A percentile compares a stretch with the other conserved stretches of the same genome.
These are phyloP conservation scores for Solanum boliviense DNA, from an alignment of 257 asterid species.

Conservation along the genomic window DNA sequence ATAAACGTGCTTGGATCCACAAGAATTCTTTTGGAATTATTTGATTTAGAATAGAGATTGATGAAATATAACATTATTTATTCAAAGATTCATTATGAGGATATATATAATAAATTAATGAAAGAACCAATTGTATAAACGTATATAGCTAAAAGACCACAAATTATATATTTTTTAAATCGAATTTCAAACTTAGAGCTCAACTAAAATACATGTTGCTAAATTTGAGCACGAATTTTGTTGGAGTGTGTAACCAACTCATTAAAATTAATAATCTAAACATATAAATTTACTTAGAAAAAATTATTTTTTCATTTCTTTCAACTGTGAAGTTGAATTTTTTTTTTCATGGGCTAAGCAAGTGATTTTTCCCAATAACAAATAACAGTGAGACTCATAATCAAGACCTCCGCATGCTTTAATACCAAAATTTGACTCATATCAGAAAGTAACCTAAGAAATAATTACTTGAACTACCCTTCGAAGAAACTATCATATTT, in stretches of 20 bases:
- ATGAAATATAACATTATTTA: not conserved
- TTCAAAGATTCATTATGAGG: not conserved
- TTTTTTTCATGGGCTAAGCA: not conserved
- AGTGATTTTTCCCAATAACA: not conserved
- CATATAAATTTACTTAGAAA: not conserved
- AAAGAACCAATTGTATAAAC: not conserved
- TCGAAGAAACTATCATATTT: not conserved
- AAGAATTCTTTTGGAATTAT: not conserved
- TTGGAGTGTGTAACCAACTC: not conserved
- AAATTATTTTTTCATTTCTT: fast-evolving
- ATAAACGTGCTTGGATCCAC: not conserved
- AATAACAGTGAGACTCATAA: not conserved
- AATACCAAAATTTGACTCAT: not conserved
- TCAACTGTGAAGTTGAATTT: fast-evolving
- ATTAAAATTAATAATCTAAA: not conserved
- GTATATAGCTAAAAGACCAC: not conserved
- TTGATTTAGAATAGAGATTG: not conserved
- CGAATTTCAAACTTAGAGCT: not conserved
- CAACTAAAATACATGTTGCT: not conserved
- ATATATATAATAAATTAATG: not conserved
- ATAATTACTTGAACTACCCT: not conserved
- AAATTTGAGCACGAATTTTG: not conserved
- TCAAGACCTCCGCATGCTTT: not conserved
- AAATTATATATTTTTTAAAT: not conserved
- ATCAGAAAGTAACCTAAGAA: not conserved